These are phyloP conservation scores for Oryza brachyantha DNA, from an alignment of 176 grass and related monocot species.

Conservation along the genomic window DNA sequence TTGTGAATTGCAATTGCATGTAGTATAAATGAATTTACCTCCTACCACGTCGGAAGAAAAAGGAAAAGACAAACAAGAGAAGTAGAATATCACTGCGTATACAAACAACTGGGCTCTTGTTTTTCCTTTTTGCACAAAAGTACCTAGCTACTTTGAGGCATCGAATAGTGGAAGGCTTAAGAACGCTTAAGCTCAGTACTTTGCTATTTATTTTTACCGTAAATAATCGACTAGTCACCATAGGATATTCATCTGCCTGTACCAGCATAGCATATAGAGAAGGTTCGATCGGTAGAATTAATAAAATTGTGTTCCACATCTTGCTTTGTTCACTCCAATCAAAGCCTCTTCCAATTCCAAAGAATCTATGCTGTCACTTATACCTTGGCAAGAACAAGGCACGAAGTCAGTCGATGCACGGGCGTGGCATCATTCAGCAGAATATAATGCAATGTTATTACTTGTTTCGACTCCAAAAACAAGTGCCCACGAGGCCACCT, in stretches of 20 bases:
- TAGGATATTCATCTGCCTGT: background rate
- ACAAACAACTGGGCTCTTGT: no score
- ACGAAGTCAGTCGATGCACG: constrained; percentile 9
- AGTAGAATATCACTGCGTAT: no score
- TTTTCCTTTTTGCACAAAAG: no score
- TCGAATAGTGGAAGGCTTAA: no score
- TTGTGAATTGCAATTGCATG: no score
- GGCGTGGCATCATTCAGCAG: background rate
- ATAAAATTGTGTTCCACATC: background rate
- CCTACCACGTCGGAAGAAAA: no score
- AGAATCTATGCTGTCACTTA: constrained; percentile 34
- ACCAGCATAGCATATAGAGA: background rate
- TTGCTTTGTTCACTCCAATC: background rate
- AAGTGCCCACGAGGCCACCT: constrained; percentile 13
- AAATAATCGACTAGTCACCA: background rate
- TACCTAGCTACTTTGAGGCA: no score
- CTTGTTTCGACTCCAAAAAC: background rate
- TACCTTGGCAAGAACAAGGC: constrained; percentile 16
- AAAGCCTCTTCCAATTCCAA: background rate
- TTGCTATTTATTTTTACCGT: no score
- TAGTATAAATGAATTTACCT: no score
- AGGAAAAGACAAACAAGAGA: no score
- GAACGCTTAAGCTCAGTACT: no score
- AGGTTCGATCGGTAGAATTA: background rate
- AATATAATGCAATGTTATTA: background rate